These are phyloP conservation scores for Diaporthe sp. DNA, from an alignment of 2,329 filamentous ascomycete genomes.

Conservation along the genomic window DNA sequence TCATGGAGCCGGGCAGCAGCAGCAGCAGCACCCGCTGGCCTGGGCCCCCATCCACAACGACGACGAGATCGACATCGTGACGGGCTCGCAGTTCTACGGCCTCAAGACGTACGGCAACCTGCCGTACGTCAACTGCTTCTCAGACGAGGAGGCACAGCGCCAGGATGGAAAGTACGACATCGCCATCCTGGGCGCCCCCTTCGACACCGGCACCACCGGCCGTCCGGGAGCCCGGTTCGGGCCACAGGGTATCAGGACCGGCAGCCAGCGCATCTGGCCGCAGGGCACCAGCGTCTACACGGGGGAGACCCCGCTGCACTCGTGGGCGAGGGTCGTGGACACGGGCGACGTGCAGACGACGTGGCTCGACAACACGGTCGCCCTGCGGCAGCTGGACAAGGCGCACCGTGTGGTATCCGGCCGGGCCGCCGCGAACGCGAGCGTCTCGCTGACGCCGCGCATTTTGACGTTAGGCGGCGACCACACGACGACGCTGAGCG, in stretches of 20 bases:
- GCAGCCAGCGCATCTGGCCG: constrained; percentile 35
- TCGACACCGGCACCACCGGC: constrained; percentile 51
- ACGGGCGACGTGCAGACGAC: constrained; percentile 84
- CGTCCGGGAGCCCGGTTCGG: constrained; percentile 32
- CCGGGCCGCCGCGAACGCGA: constrained; percentile 52
- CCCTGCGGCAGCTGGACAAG: constrained; percentile 79
- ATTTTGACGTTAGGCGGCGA: constrained; percentile 74
- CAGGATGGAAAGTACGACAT: constrained; percentile 64
- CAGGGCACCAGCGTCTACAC: constrained; percentile 27
- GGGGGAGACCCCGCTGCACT: constrained; percentile 22
- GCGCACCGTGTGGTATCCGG: constrained; percentile 61
- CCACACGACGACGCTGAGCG: constrained; percentile 71
- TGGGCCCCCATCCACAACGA: constrained; percentile 37
- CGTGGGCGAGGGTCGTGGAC: constrained; percentile 66
- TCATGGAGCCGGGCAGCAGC: not conserved
- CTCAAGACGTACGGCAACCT: constrained; percentile 74
- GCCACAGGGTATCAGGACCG: constrained; percentile 32
- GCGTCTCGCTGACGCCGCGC: constrained; percentile 55
- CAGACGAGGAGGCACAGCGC: constrained; percentile 59
- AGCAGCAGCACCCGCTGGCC: constrained; percentile 20
- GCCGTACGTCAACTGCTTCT: constrained; percentile 69
- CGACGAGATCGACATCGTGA: constrained; percentile 52
- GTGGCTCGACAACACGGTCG: constrained; percentile 80
- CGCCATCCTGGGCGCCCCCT: constrained; percentile 60
- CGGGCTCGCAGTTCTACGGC: constrained; percentile 59